Base-by-base conservation (phyloP, 331 rosid genomes). In the Pyrus hybrid region DNA sequence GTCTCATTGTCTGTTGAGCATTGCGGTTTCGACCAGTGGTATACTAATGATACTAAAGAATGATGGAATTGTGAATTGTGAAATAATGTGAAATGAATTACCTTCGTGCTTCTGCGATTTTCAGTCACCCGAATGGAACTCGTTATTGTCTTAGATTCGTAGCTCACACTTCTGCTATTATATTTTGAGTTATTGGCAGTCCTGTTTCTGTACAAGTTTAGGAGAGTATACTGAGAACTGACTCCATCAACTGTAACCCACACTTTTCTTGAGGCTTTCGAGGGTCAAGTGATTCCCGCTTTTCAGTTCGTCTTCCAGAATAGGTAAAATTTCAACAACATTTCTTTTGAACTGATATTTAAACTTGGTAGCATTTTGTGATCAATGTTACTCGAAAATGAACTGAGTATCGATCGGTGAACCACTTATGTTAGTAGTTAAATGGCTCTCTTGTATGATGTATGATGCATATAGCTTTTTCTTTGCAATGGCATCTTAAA, bases 1-100 rank as follows among this genome's bases (percentile, higher is more conserved):
- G 41, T 33, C 60, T 32, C 74, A 18, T 77, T 63, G 73, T 33
- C 71, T 32, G 51, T 26, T 70, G 72, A 54, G 66, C 70, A 63
- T 35, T 21, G 63, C 13, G 63, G 12, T 23, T 58, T 72, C 26
- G 76, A 33, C 16, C 54, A 22, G 28, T 25, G 41, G 62, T 17
- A 5, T 73, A 47, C 79, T 66, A 77, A 77, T 70, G 51, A 70
- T 74, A 41, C 11, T 30, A 29, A 8, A 10, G 26, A 57, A 28
- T 32, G 73, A 30, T 47, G 72, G 71, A 28, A 66, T 28, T 58
- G 47, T 45, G 63, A 54, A 73, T 26, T 66, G 13, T 17, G 65
- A 67, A 56, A 37, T 30, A 21, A 68, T 22, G 28, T 14, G 67
- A 68, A 68, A 4, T 58, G 73, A 10, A 41, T 58, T 68, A 2